A percentile compares a stretch with the other conserved stretches of the same genome.
Evolutionary conservation across 2,329 filamentous ascomycete species (phyloP).

Genomic region (Xenosphaeropsis pyriputrescens): DNA sequence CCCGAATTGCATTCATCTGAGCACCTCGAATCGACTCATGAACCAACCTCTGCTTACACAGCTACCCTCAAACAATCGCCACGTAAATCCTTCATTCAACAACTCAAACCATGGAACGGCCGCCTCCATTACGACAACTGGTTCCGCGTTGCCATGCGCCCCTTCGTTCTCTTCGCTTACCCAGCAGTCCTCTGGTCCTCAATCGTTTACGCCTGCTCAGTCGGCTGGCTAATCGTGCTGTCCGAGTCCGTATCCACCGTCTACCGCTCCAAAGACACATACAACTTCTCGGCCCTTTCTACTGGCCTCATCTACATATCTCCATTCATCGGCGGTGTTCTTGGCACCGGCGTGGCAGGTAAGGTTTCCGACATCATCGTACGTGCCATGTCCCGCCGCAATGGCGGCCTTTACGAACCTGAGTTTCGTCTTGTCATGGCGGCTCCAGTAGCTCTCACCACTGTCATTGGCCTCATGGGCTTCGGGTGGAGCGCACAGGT

Average conservation of each 20-base stretch:
- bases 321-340: conserved; percentile 74
- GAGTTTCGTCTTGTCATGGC: conserved; percentile 89
- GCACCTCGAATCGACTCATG: too few species aligned
- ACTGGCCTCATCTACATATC: conserved; percentile 81
- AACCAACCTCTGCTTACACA: conserved; percentile 39
- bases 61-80: conserved; percentile 52
- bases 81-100: conserved; percentile 55
- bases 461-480: conserved; percentile 77
- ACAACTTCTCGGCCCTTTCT: conserved; percentile 70
- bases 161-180: conserved; percentile 77
- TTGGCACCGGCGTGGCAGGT: conserved; percentile 86
- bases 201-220: conserved; percentile 69
- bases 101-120: conserved; percentile 65
- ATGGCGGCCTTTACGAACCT: conserved; percentile 90
- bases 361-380: conserved; percentile 79
- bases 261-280: conserved; percentile 52
- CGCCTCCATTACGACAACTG: conserved; percentile 66
- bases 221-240: conserved; percentile 92
- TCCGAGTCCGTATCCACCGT: conserved; percentile 77
- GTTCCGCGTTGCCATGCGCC: conserved; percentile 62
- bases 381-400: conserved; percentile 64
- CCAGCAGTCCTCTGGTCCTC: conserved; percentile 83
- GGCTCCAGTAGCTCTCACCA: conserved; percentile 61
- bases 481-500: conserved; percentile 85
- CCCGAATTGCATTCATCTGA: not conserved